phyloP scores from a whole-genome alignment of 2,329 filamentous ascomycete genomes.

The Nannizzia gypsea region DNA sequence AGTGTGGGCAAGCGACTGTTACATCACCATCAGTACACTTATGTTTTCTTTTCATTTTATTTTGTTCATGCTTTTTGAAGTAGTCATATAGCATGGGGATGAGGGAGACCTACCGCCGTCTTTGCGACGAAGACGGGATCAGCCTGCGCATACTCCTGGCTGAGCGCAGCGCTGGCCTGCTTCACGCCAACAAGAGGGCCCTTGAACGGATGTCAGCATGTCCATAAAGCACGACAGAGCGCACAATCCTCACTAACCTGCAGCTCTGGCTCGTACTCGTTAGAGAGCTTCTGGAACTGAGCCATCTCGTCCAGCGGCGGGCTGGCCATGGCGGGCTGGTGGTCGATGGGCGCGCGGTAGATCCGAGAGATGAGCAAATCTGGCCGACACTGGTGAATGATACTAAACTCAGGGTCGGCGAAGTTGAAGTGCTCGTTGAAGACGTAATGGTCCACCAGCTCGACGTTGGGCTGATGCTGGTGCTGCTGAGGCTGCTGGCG shows the following conservation, averaged over 20 bases:
- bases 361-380: neutral
- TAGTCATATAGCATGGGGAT: neutral
- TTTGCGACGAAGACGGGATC: conserved; percentile 77
- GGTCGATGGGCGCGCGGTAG: neutral
- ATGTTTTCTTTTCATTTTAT: too few relatives aligned
- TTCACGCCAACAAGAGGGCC: conserved; percentile 72
- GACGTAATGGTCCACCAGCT: neutral
- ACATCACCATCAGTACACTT: neutral
- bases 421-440: neutral
- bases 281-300: conserved; percentile 50
- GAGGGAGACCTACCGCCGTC: conserved; percentile 51
- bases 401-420: neutral
- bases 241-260: conserved; percentile 42
- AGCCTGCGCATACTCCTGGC: conserved; percentile 75
- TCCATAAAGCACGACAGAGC: too few relatives aligned
- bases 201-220: conserved; percentile 36
- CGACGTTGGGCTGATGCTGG: neutral
- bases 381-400: neutral
- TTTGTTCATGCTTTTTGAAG: too few relatives aligned
- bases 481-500: neutral
- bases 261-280: conserved; percentile 47
- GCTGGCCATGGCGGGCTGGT: conserved; percentile 22
- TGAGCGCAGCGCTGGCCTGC: conserved; percentile 63
- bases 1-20: conserved; percentile 63
- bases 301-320: conserved; percentile 45